Conservation (phyloP, 352 stramenopile genomes). For the Phytophthora constricta region DNA sequence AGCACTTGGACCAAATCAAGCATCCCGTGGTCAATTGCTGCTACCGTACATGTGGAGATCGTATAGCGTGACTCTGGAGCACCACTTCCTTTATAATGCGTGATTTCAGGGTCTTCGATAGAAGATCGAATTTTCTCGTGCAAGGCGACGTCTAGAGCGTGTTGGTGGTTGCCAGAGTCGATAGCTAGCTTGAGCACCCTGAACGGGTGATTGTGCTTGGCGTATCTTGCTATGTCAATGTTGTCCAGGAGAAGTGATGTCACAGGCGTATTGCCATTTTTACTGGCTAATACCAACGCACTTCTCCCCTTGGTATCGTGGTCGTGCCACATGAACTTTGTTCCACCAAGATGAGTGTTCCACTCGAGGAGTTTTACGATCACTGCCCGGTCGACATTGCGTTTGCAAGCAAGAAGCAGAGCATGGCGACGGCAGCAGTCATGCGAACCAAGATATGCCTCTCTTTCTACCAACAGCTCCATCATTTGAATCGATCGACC, state of each 20-base stretch:
- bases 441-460: constrained; percentile 7
- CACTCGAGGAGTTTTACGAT: constrained; percentile 5
- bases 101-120: constrained; percentile 2
- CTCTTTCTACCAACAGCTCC: constrained; percentile 7
- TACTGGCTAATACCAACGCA: constrained; percentile 25
- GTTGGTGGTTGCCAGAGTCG: constrained; percentile 3
- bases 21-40: constrained; percentile 9
- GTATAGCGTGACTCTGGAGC: background rate
- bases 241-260: constrained; percentile 17
- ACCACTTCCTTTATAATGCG: constrained; percentile 14
- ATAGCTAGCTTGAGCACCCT: constrained; percentile 18
- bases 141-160: constrained; percentile 12
- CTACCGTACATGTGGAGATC: constrained; percentile 7
- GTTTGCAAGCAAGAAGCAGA: constrained; percentile 19
- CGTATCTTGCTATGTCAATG: constrained; percentile 1
- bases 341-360: constrained; percentile 7
- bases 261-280: constrained; percentile 4
- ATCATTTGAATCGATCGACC: constrained; percentile 10
- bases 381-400: constrained; percentile 5
- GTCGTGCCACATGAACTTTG: constrained; percentile 21
- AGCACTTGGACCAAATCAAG: constrained; percentile 7
- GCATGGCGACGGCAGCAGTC: constrained; percentile 4
- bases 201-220: constrained; percentile 29
- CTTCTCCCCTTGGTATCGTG: constrained; percentile 11
- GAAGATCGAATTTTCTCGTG: constrained; percentile 11